Evolutionary conservation across 495 filamentous ascomycete species (phyloP).

Genomic region (Lophiotrema nucula): DNA sequence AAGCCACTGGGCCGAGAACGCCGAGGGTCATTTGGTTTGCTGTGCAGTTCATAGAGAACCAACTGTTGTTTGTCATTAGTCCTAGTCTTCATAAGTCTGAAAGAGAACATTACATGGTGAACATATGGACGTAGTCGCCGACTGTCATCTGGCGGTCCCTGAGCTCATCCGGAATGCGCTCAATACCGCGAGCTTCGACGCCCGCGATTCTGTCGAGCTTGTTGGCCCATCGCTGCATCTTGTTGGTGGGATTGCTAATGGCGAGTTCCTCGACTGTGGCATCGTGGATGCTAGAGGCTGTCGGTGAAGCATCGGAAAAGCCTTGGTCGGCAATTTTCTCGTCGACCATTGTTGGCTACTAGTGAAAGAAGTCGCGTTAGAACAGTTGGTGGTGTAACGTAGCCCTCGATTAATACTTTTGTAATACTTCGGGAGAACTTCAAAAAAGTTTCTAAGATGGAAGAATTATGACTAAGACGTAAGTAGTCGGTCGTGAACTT

Average conservation of each 20-base stretch:
- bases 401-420: too few species aligned
- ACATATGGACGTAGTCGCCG: conserved; percentile 20
- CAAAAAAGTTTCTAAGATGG: too few species aligned
- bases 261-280: conserved; percentile 14
- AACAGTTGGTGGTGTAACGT: too few species aligned
- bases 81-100: too few species aligned
- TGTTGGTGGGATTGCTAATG: conserved; percentile 11
- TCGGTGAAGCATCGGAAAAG: neutral
- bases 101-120: conserved; percentile 13
- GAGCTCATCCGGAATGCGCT: conserved; percentile 12
- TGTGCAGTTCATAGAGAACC: conserved; percentile 26
- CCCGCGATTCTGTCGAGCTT: conserved; percentile 13
- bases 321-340: neutral
- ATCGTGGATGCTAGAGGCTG: conserved; percentile 1
- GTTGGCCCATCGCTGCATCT: conserved; percentile 14
- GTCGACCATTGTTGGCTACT: neutral
- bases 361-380: neutral
- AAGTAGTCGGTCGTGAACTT: too few species aligned
- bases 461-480: too few species aligned
- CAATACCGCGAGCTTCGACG: conserved; percentile 22
- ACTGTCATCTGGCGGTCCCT: conserved; percentile 5
- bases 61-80: too few species aligned
- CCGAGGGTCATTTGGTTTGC: conserved; percentile 27
- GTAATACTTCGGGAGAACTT: too few species aligned
- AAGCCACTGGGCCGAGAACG: conserved; percentile 23